Percentiles rank a stretch among this genome's conserved stretches.
phyloP scores from a whole-genome alignment of 805 yeast species.

The Kockiozyma suomiensis region DNA sequence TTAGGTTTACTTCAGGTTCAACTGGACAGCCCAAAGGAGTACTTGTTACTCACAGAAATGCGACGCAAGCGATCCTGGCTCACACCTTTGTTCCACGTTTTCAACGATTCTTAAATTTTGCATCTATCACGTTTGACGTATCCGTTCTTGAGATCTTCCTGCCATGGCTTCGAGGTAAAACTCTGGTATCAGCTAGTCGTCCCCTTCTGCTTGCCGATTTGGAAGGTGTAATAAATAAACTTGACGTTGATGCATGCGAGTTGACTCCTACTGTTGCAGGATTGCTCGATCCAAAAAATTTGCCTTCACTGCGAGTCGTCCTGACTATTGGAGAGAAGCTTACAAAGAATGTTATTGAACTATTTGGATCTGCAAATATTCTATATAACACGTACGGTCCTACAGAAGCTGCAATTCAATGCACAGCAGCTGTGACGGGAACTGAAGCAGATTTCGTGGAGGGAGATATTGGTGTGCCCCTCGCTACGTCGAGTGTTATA shows the following conservation, averaged over 20 bases:
- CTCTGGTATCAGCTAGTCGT: constrained; percentile 33
- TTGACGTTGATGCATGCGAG: constrained; percentile 32
- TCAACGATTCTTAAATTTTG: constrained; percentile 36
- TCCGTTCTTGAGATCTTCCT: constrained; percentile 37
- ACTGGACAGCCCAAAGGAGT: constrained; percentile 60
- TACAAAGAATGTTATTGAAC: constrained; percentile 28
- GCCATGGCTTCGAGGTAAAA: constrained; percentile 29
- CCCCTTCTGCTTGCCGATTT: constrained; percentile 26
- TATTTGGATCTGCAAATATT: constrained; percentile 28
- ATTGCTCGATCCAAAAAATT: constrained; percentile 16
- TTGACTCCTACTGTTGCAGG: constrained; percentile 38
- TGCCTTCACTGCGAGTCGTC: constrained; percentile 23
- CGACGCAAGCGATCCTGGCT: constrained; percentile 32
- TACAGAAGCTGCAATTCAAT: constrained; percentile 38
- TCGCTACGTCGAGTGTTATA: constrained; percentile 23
- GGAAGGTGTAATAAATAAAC: constrained; percentile 16
- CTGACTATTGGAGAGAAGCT: constrained; percentile 37
- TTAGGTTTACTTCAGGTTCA: constrained; percentile 53
- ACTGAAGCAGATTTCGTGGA: constrained; percentile 14
- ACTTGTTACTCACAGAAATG: constrained; percentile 38
- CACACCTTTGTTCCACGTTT: constrained; percentile 34
- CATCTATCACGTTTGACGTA: constrained; percentile 37
- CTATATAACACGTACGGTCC: constrained; percentile 38
- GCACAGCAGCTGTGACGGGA: constrained; percentile 33
- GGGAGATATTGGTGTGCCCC: constrained; percentile 34